Evolutionary conservation across 768 basidiomycete genomes (phyloP), one percentile per base, ranked within the genome.

Genomic region (Podaxis sp.): DNA sequence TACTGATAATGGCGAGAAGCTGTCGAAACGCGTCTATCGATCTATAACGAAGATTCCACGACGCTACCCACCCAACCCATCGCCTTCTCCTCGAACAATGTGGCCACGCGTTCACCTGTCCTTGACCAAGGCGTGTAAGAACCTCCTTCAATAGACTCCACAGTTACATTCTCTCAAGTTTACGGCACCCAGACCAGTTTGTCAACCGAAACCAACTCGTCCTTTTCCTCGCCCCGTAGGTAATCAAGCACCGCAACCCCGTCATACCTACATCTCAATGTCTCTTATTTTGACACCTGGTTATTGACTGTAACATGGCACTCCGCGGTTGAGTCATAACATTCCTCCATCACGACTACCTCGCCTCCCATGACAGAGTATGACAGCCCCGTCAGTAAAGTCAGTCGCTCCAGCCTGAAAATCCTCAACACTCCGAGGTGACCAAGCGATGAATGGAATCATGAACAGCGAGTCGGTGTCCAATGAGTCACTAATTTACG

Each of bases 61-160:
- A 59, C 57, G 18, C 38, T 25, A 38, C 44, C 50, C n/a, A 59
- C 50, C 50, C 57, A 59, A 1, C 25, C 21, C 57, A 58, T 50
- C 35, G 10, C 48, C 14, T 50, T 58, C 57, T 58, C 37, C 16
- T 23, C 32, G 38, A 52, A 59, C 37, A 13, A 48, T 23, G 36
- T 38, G 1, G 50, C 55, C 2, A 32, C 14, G n/a, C 27, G 37
- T 32, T 23, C 21, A 32, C 28, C 38, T 23, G 38, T 42, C 50
- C 51, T 51, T 13, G 57, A 51, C 57, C 50, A 59, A 16, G 28
- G 40, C 35, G 52, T 27, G 44, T 52, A 40, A 3, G 25, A 42
- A 3, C 57, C 50, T 11, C 50, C 57, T 13, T 52, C 38, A 4
- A 59, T 14, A 14, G 51, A 50, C 48, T 59, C 57, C 57, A 59